phyloP scores from a whole-genome alignment of 2,329 filamentous ascomycete species.

The Colletotrichum tropicicola region DNA sequence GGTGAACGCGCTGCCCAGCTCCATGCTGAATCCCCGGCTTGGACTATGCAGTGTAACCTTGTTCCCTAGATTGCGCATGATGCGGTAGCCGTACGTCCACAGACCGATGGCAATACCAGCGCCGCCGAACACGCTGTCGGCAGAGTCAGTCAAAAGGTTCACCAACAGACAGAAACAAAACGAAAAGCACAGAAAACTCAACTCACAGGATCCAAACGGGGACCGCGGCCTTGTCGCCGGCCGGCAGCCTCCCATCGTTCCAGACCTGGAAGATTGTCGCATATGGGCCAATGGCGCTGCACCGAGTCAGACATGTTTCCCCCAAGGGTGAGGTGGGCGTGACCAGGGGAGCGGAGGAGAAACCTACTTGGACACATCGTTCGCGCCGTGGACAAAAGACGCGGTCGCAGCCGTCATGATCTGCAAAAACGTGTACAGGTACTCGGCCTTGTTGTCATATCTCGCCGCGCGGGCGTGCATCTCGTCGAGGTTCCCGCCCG shows the following conservation, averaged over 20 bases:
- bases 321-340: background rate
- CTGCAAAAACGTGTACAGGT: slow-evolving; percentile 67
- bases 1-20: slow-evolving; percentile 45
- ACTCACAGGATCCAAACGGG: slow-evolving; percentile 60
- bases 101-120: slow-evolving; percentile 62
- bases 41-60: slow-evolving; percentile 71
- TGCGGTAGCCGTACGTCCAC: slow-evolving; percentile 70
- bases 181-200: background rate
- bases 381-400: slow-evolving; percentile 72
- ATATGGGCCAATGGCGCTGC: slow-evolving; percentile 65
- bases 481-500: slow-evolving; percentile 59
- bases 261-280: slow-evolving; percentile 71
- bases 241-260: slow-evolving; percentile 51
- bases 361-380: slow-evolving; percentile 66
- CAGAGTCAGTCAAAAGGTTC: background rate
- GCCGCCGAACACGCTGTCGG: slow-evolving; percentile 55
- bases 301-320: no score
- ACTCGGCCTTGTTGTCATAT: slow-evolving; percentile 69
- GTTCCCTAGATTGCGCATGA: slow-evolving; percentile 71
- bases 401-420: slow-evolving; percentile 68
- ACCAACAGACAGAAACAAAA: background rate
- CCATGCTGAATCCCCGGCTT: slow-evolving; percentile 57
- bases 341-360: no score
- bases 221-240: slow-evolving; percentile 46
- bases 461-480: slow-evolving; percentile 65